Evolutionary conservation across 306 rosid species (phyloP).

Genomic region (Citrullus amarus): DNA sequence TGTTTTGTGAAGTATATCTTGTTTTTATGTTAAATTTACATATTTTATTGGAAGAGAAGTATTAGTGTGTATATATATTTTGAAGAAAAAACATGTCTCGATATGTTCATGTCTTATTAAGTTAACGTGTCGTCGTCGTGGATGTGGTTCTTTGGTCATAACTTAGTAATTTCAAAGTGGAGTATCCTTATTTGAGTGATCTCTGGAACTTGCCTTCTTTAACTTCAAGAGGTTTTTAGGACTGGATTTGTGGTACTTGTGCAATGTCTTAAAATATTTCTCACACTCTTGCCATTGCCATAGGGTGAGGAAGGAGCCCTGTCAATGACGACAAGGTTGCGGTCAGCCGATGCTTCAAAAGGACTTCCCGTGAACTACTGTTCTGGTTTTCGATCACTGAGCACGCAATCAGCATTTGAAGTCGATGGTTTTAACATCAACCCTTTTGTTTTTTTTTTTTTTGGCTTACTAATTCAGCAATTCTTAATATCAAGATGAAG

Average conservation of each 20-base stretch:
- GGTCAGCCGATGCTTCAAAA: slow-evolving; percentile 42
- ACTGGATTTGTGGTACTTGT: not conserved
- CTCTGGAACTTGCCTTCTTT: not conserved
- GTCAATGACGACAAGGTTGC: slow-evolving; percentile 84
- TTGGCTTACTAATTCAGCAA: not conserved
- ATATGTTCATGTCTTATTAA: too few relatives aligned
- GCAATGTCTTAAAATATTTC: not conserved
- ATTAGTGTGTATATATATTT: too few relatives aligned
- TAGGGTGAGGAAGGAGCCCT: slow-evolving; percentile 99
- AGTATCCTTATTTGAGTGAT: not conserved
- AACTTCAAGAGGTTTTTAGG: not conserved
- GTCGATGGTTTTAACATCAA: slow-evolving; percentile 41
- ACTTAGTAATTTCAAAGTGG: not conserved
- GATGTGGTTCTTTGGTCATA: too few relatives aligned
- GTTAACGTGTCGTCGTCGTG: too few relatives aligned
- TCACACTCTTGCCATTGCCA: slow-evolving; percentile 14
- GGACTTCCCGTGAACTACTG: slow-evolving; percentile 91
- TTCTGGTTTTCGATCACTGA: slow-evolving; percentile 64
- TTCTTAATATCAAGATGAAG: not conserved
- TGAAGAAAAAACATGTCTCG: too few relatives aligned
- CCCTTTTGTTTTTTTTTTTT: not conserved
- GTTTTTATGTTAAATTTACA: too few relatives aligned
- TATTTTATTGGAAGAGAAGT: too few relatives aligned
- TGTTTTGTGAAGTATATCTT: too few relatives aligned
- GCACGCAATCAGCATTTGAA: slow-evolving; percentile 36